phyloP scores from a whole-genome alignment of 2,329 filamentous ascomycete genomes.

The Gaeumannomyces sp. region DNA sequence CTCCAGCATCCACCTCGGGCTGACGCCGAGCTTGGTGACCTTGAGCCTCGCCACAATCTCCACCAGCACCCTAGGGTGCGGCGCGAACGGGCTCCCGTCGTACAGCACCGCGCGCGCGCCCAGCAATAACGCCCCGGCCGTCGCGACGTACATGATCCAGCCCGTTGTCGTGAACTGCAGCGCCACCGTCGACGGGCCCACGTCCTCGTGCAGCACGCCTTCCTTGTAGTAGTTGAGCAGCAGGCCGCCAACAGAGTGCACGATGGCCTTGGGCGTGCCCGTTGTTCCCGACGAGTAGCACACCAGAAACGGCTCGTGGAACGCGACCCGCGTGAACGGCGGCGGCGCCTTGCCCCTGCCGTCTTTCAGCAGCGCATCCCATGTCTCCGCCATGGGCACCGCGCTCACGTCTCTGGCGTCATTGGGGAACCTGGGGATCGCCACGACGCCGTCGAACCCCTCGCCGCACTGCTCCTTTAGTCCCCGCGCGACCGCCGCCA shows the following conservation, averaged over 20 bases:
- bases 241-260: conserved; percentile 65
- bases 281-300: conserved; percentile 80
- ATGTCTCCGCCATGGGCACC: conserved; percentile 42
- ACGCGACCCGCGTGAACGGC: conserved; percentile 56
- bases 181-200: conserved; percentile 32
- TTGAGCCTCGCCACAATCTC: conserved; percentile 54
- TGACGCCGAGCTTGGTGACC: conserved; percentile 69
- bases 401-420: conserved; percentile 48
- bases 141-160: conserved; percentile 82
- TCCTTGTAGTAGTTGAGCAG: conserved; percentile 56
- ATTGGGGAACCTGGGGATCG: conserved; percentile 58
- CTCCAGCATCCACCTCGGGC: conserved; percentile 71
- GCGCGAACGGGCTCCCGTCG: conserved; percentile 74
- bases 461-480: conserved; percentile 50
- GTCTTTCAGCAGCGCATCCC: conserved; percentile 21
- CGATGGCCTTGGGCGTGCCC: conserved; percentile 78
- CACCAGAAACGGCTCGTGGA: conserved; percentile 70
- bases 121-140: conserved; percentile 50
- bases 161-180: conserved; percentile 62
- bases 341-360: conserved; percentile 17
- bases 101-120: conserved; percentile 66
- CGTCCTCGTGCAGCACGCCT: conserved; percentile 41
- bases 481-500: conserved; percentile 57
- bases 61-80: conserved; percentile 58
- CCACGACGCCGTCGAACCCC: conserved; percentile 54